Conservation (phyloP, 2,329 filamentous ascomycete genomes). For the Anisogramma anomala region DNA sequence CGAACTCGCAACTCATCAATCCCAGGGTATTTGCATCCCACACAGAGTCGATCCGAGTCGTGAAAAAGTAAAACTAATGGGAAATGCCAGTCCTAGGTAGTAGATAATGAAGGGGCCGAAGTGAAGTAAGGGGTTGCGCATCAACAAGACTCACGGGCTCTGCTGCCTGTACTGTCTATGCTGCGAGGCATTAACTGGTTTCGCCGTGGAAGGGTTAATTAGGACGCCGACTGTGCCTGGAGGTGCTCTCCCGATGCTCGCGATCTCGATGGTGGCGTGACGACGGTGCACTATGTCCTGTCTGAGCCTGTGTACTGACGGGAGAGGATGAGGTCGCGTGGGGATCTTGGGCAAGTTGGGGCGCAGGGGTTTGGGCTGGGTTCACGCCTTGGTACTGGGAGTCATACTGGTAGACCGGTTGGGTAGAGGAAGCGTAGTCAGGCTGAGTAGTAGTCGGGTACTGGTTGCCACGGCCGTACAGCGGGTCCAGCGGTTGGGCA, state of each 20-base stretch:
- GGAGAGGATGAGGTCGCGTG: conserved; percentile 10
- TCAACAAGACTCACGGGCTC: conserved; percentile 13
- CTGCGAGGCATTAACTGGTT: conserved; percentile 14
- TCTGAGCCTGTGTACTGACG: conserved; percentile 15
- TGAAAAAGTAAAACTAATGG: conserved; percentile 3
- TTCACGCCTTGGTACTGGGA: conserved; percentile 9
- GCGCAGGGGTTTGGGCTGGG: background rate
- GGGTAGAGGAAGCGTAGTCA: conserved; percentile 7
- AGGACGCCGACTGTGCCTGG: conserved; percentile 12
- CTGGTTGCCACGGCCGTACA: conserved; percentile 48
- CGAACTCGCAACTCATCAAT: conserved; percentile 7
- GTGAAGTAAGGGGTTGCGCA: conserved; percentile 9
- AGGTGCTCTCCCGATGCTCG: conserved; percentile 8
- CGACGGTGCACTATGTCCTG: conserved; percentile 14
- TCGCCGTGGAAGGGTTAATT: conserved; percentile 16
- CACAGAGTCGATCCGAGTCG: background rate
- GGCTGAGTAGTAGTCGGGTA: conserved; percentile 28
- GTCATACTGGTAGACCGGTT: conserved; percentile 16
- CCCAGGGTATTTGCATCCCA: background rate
- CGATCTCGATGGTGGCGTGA: conserved; percentile 11
- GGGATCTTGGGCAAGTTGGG: conserved; percentile 1
- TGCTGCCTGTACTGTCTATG: conserved; percentile 4
- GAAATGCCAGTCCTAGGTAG: conserved; percentile 11
- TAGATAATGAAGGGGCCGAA: conserved; percentile 4
- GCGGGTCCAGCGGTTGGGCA: conserved; percentile 38